Conservation (phyloP, 73 alveolate genomes). For the Uronychia binucleata region DNA sequence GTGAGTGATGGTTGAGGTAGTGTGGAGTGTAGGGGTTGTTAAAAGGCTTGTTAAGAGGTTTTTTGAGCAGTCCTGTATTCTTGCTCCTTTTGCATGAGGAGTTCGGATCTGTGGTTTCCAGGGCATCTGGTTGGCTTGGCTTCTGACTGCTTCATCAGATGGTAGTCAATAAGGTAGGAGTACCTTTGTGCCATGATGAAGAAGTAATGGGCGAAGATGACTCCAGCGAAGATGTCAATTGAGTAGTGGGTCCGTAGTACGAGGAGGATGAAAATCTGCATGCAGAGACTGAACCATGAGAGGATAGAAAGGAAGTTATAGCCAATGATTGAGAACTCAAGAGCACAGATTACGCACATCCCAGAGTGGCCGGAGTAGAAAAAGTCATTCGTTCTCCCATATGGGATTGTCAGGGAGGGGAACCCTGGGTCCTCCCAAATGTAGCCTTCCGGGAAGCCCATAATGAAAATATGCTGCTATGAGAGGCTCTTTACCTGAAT, state of each 20-base stretch:
- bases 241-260: slow-evolving; percentile 84
- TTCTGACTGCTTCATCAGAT: slow-evolving; percentile 1
- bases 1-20: too few relatives aligned
- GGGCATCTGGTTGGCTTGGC: neutral
- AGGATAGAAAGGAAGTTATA: slow-evolving; percentile 31
- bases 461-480: slow-evolving; percentile 8
- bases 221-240: slow-evolving; percentile 86
- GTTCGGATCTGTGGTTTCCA: too few relatives aligned
- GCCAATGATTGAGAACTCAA: slow-evolving; percentile 20
- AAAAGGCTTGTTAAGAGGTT: too few relatives aligned
- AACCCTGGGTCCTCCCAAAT: slow-evolving; percentile 46
- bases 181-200: slow-evolving; percentile 53
- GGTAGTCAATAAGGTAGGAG: slow-evolving; percentile 34
- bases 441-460: slow-evolving; percentile 30
- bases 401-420: slow-evolving; percentile 18
- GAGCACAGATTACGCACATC: slow-evolving; percentile 9
- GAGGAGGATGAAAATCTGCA: slow-evolving; percentile 65
- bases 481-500: slow-evolving; percentile 16
- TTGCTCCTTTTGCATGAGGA: too few relatives aligned
- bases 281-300: slow-evolving; percentile 30
- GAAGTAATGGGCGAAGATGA: slow-evolving; percentile 82
- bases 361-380: slow-evolving; percentile 45
- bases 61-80: too few relatives aligned
- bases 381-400: slow-evolving; percentile 18
- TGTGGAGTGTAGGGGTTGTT: too few relatives aligned